These are phyloP conservation scores for Colletotrichum melonis DNA, from an alignment of 2,329 filamentous ascomycete genomes.

Conservation along the genomic window DNA sequence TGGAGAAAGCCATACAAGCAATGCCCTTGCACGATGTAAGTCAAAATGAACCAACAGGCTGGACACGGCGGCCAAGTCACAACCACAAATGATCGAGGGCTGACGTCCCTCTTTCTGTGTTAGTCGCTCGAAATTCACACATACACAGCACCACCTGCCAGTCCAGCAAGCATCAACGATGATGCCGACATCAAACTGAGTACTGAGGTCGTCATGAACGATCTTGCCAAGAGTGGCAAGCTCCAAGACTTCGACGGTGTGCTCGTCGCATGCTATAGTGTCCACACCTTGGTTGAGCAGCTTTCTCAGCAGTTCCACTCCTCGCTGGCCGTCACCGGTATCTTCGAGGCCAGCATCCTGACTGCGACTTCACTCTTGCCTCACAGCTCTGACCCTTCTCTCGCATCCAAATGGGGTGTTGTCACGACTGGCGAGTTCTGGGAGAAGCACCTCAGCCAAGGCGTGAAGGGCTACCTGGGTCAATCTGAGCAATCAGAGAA, in stretches of 20 bases:
- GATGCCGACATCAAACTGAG: conserved; percentile 74
- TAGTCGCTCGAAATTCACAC: conserved; percentile 64
- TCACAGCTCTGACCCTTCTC: conserved; percentile 38
- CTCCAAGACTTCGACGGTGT: conserved; percentile 75
- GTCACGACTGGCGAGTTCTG: conserved; percentile 89
- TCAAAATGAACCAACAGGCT: neutral
- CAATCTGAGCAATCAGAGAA: conserved; percentile 47
- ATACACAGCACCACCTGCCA: conserved; percentile 72
- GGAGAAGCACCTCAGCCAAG: conserved; percentile 77
- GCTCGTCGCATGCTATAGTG: conserved; percentile 88
- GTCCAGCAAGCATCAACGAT: conserved; percentile 83
- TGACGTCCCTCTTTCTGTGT: conserved; percentile 8
- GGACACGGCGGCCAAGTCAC: no score
- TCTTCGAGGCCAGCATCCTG: conserved; percentile 86
- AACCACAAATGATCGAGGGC: neutral
- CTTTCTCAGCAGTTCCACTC: conserved; percentile 53
- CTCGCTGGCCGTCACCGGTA: conserved; percentile 74
- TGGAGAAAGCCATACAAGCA: conserved; percentile 62
- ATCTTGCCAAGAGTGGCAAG: conserved; percentile 48
- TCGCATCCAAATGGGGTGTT: conserved; percentile 77
- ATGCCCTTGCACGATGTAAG: conserved; percentile 53
- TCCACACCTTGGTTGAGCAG: conserved; percentile 78
- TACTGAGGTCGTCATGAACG: conserved; percentile 68
- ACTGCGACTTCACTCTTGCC: conserved; percentile 67
- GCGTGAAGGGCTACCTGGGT: conserved; percentile 74